Evolutionary conservation across 208 protist genomes (phyloP), one percentile per base, ranked within the genome.

Genomic region (Borovskyia barvae): DNA sequence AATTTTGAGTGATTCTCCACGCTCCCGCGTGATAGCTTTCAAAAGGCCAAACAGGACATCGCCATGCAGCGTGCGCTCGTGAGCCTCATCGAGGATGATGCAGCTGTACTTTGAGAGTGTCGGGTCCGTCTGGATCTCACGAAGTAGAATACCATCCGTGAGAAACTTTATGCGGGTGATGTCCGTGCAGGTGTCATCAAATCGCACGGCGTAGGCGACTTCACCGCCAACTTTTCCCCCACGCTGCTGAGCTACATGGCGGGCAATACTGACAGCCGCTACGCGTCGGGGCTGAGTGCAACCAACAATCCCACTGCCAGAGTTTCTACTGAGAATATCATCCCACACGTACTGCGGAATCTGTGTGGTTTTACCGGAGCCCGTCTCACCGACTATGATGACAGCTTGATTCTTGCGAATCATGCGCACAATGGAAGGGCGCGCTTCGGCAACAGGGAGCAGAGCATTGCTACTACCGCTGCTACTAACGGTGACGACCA

Each of bases 61-160:
- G 9, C 86, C 87, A 63, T 97, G 87, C 47, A 99, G 87, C 4
- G 97, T 99, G 33, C 98, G 83, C 82, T 99, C 98, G 85, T 99
- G 98, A 12, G 98, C 98, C 84, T 99, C 99, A 82, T 99, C 99
- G n/a, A 99, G 87, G 52, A 99, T 99, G 29, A 99, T 93, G 49
- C 96, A 94, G 40, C 84, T 82, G 72, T 99, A 99, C 41, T 92
- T 72, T 28, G 41, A 41, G 29, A 99, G 67, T n/a, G 81, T 57
- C 8, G 92, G 82, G 72, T 99, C 95, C 0, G 82, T 49, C 59
- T 98, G 88, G 25, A 97, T 93, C 67, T 99, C 97, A 36, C 98
- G 92, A 3, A 99, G 72, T 12, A 99, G 71, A 85, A 99, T 98
- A 73, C 97, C 97, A 57, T 99, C 97, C 5, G 97, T 99, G 45